Evolutionary conservation across 1,284 basidiomycete species (phyloP), one percentile per base, ranked within the genome.

Genomic region (Ustilago xerochloae): DNA sequence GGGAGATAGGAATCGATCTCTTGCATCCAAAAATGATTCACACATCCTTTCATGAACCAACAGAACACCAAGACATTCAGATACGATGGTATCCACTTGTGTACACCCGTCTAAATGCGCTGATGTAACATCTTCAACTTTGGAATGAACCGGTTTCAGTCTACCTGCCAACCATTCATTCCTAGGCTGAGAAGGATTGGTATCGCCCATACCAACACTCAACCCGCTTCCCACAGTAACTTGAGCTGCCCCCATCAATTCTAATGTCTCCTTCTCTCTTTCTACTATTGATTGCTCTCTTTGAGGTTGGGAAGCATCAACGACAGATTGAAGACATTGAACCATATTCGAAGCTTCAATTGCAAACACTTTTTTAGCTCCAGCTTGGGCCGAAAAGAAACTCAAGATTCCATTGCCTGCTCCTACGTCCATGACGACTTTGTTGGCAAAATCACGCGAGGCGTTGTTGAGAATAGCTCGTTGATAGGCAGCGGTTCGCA

Each of bases 41-140:
- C 86, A 86, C 87, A 88, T 88, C 18, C 87, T 78, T 70, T 88
- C 87, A 63, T 88, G 87, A 12, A 87, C 81, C 26, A 88, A 77
- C 79, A 88, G 64, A 47, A 87, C 87, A 4, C 87, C 87, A 12
- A 88, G 85, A 26, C 87, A 87, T 71, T 88, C 87, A 3, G 86
- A 87, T n/a, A 88, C 84, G 51, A 88, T 86, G 28, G 87, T 87
- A 65, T 88, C 87, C 24, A 87, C 87, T 72, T 86, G 81, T 24
- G 81, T 48, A 28, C 63, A 46, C 5, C 75, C 77, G 7, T 74
- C 59, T 5, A 78, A 55, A 32, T 65, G 56, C 15, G 53, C 35
- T 5, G 63, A 20, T n/a, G 70, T 80, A 5, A 83, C 80, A 29
- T 83, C 77, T 51, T 83, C 81, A 48, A 82, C 68, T 36, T 81